These are phyloP conservation scores for Ilex aquifolium DNA, from an alignment of 257 asterid genomes.

Conservation along the genomic window DNA sequence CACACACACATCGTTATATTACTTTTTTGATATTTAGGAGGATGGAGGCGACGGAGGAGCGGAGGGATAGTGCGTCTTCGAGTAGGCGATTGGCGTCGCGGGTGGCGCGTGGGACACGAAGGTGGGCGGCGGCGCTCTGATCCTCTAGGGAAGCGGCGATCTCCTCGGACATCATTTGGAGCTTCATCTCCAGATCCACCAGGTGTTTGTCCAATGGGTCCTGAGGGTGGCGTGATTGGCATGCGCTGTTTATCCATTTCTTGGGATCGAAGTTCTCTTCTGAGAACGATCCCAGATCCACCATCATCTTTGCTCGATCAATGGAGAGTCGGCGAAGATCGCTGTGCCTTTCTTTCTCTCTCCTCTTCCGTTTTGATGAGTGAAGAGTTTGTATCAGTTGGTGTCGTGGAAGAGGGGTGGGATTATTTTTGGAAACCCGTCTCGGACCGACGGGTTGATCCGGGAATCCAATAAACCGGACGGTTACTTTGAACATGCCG, in stretches of 20 bases:
- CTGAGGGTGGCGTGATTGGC: constrained; percentile 79
- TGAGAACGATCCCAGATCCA: constrained; percentile 85
- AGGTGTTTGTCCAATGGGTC: constrained; percentile 87
- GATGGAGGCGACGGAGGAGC: constrained; percentile 79
- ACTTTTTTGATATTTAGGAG: constrained; percentile 80
- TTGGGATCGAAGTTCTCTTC: constrained; percentile 91
- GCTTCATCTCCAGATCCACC: constrained; percentile 98
- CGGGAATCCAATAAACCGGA: too few relatives aligned
- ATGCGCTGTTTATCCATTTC: constrained; percentile 87
- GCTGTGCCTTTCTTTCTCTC: too few relatives aligned
- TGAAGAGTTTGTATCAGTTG: too few relatives aligned
- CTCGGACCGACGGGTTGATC: too few relatives aligned
- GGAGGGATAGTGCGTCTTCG: constrained; percentile 81
- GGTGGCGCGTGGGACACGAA: constrained; percentile 90
- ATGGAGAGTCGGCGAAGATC: too few relatives aligned
- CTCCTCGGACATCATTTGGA: constrained; percentile 94
- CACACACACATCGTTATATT: too few relatives aligned
- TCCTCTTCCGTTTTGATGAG: too few relatives aligned
- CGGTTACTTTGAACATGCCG: too few relatives aligned
- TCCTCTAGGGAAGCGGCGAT: constrained; percentile 93
- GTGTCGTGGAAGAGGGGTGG: too few relatives aligned
- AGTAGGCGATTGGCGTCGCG: constrained; percentile 91
- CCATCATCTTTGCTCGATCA: constrained; percentile 54
- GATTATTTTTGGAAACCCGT: too few relatives aligned
- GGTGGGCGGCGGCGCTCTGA: constrained; percentile 85